These are phyloP conservation scores for Tetraselmis chui DNA, from an alignment of 139 green algal species.

Conservation along the genomic window DNA sequence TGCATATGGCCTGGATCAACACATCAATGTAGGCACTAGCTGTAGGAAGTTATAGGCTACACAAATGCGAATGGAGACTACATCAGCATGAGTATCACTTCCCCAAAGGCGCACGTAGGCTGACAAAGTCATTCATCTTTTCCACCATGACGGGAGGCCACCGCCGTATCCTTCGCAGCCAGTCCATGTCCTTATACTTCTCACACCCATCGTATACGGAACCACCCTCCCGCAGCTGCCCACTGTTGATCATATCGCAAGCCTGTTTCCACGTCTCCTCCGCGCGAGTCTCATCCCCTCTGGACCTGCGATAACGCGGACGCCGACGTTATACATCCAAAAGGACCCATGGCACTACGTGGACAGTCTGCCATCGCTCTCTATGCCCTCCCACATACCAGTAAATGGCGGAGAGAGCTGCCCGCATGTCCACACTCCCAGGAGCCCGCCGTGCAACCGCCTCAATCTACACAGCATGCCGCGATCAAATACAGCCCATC, in stretches of 20 bases:
- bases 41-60: too few species aligned
- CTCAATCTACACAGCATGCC: constrained; percentile 41
- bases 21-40: too few species aligned
- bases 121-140: constrained; percentile 39
- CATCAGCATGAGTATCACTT: too few species aligned
- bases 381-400: constrained; percentile 26
- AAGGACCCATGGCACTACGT: constrained; percentile 21
- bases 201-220: constrained; percentile 50
- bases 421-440: constrained; percentile 70
- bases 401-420: constrained; percentile 71
- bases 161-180: constrained; percentile 59
- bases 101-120: constrained; percentile 10
- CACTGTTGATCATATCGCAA: constrained; percentile 8
- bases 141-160: constrained; percentile 64
- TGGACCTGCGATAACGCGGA: background rate
- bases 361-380: background rate
- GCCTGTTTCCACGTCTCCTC: background rate
- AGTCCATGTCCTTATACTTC: constrained; percentile 70
- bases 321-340: constrained; percentile 44
- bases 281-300: background rate
- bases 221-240: constrained; percentile 17
- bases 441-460: constrained; percentile 61
- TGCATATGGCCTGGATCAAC: too few species aligned
- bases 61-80: too few species aligned
- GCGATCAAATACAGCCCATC: too few species aligned